Evolutionary conservation across 495 filamentous ascomycete species (phyloP).

Genomic region (Astrothelium macrocarpum): DNA sequence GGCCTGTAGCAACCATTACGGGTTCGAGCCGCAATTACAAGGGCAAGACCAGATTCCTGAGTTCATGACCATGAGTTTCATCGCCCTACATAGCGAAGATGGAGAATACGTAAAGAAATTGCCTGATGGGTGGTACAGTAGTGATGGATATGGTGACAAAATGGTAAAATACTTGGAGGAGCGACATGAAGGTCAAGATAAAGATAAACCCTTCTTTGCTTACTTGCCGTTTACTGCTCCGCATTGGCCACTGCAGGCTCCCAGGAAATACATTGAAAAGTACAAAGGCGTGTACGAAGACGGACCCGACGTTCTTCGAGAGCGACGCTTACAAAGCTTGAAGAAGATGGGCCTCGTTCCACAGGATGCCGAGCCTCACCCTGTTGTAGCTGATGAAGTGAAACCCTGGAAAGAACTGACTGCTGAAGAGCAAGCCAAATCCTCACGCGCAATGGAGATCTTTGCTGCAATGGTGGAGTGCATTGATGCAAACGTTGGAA

Average conservation of each 20-base stretch:
- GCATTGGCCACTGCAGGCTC: conserved; percentile 39
- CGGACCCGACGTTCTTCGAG: conserved; percentile 33
- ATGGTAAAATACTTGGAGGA: conserved; percentile 37
- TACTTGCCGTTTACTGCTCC: conserved; percentile 39
- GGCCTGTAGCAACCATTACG: conserved; percentile 53
- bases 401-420: conserved; percentile 45
- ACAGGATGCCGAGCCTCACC: conserved; percentile 30
- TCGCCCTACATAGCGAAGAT: conserved; percentile 51
- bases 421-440: conserved; percentile 42
- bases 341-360: conserved; percentile 32
- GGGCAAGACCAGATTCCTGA: conserved; percentile 22
- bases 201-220: conserved; percentile 35
- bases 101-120: conserved; percentile 45
- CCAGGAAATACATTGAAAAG: conserved; percentile 27
- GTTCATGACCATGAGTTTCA: conserved; percentile 32
- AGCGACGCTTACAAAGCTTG: conserved; percentile 28
- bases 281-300: conserved; percentile 38
- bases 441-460: conserved; percentile 49
- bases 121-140: conserved; percentile 36
- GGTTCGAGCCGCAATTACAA: conserved; percentile 44
- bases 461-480: conserved; percentile 57
- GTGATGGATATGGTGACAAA: conserved; percentile 33
- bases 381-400: conserved; percentile 44
- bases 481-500: conserved; percentile 52
- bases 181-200: conserved; percentile 37